These are phyloP conservation scores for Cyamopsis tetragonoloba DNA, from an alignment of 306 rosid species.

Conservation along the genomic window DNA sequence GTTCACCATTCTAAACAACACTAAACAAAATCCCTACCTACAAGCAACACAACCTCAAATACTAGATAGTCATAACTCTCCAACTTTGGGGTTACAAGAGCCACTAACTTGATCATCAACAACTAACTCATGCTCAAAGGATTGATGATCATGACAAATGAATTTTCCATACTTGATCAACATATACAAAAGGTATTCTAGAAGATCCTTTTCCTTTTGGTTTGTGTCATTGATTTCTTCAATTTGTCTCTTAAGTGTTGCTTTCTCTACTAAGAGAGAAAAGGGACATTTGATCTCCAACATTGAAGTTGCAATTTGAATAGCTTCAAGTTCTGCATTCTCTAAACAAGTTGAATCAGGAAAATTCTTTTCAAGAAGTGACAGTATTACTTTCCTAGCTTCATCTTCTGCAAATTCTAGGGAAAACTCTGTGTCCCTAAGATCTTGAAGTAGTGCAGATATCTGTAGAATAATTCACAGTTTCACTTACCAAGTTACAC, in stretches of 20 bases:
- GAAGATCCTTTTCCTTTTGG: slow-evolving; percentile 31
- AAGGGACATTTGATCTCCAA: slow-evolving; percentile 32
- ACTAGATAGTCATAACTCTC: slow-evolving; percentile 9
- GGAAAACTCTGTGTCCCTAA: slow-evolving; percentile 37
- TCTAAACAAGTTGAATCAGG: slow-evolving; percentile 24
- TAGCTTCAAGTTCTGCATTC: slow-evolving; percentile 41
- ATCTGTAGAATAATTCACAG: slow-evolving; percentile 37
- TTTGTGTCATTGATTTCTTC: slow-evolving; percentile 10
- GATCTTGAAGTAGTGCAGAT: slow-evolving; percentile 39
- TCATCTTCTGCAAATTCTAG: slow-evolving; percentile 40
- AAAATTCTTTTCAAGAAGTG: slow-evolving; percentile 34
- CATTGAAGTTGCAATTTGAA: slow-evolving; percentile 42
- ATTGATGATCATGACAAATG: slow-evolving; percentile 13
- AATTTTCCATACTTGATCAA: slow-evolving; percentile 39
- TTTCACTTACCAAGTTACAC: slow-evolving; percentile 2
- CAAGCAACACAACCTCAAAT: not conserved
- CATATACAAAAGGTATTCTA: slow-evolving; percentile 39
- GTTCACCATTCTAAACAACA: too few relatives aligned
- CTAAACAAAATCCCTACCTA: not conserved
- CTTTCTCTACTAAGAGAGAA: slow-evolving; percentile 41
- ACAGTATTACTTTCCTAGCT: slow-evolving; percentile 41
- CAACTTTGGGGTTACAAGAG: not conserved
- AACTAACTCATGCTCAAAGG: slow-evolving; percentile 1
- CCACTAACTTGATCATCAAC: slow-evolving; percentile 13
- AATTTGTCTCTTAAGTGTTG: slow-evolving; percentile 32